Evolutionary conservation across 768 basidiomycete species (phyloP), one percentile per base, ranked within the genome.

Genomic region (Mycena capillaripes): DNA sequence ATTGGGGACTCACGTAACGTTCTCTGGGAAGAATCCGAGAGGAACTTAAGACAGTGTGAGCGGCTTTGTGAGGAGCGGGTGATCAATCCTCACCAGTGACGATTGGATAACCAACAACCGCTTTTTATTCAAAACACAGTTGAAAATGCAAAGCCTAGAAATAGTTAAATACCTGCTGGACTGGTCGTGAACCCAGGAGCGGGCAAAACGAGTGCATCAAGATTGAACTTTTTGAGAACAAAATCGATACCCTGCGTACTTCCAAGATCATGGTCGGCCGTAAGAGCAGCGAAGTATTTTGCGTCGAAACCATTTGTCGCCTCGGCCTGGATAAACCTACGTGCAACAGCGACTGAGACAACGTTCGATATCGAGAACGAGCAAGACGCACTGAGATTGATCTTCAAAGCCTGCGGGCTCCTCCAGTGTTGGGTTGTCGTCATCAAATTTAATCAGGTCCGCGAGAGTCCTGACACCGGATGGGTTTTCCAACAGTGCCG

Each of bases 61-160:
- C 42, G 17, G 42, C 42, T 42, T 42, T 42, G 42, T 42, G 42
- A 16, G 42, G 42, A 42, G 17, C 17, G 42, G 42, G 42, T 42
- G 42, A 16, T 42, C 42, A 42, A 19, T 42, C 42, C 82, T 74
- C 50, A 88, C 91, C 90, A 27, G 91, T 91, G 42, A 91, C 83
- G 64, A 91, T 89, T 2, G 91, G 91, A 74, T 91, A 92, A 8
- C 91, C 91, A 8, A 89, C 89, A 67, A 91, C 87, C 3, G 90
- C 91, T 80, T 76, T 40, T 42, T 11, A 34, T 68, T 10, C 14
- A 42, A 42, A 42, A 42, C 42, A 10, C 42, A 42, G 42, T 42
- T 19, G 42, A 21, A 42, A 29, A 42, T 60, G 42, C 11, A 30
- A 23, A 9, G n/a, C 53, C n/a, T 17, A 30, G 29, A 50, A 48